Conservation (phyloP, 345 rosid species). For the Heritiera littoralis region DNA sequence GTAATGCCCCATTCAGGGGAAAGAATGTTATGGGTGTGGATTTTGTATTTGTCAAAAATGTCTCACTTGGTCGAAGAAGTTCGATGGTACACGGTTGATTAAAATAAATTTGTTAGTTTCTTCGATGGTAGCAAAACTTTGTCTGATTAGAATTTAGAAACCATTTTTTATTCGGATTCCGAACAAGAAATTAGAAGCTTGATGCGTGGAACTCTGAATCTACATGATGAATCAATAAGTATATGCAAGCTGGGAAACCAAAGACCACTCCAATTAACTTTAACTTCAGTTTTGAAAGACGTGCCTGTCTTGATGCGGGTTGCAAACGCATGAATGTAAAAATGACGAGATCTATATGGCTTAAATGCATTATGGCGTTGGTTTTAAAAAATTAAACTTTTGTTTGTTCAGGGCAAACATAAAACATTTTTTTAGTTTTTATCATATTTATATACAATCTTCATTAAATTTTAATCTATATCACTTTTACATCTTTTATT, state of each 20-base stretch:
- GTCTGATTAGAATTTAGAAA: neutral
- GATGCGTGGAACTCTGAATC: neutral
- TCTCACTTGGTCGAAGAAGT: neutral
- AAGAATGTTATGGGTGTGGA: neutral
- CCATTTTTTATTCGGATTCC: neutral
- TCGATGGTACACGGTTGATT: neutral
- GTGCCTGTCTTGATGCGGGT: neutral
- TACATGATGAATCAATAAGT: neutral
- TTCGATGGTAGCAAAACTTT: neutral
- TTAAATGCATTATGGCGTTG: neutral
- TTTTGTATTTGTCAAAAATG: neutral
- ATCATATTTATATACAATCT: no score
- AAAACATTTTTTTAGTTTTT: no score
- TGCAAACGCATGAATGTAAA: neutral
- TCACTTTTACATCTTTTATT: no score
- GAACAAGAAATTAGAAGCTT: neutral
- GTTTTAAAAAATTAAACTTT: no score
- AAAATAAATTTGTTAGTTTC: neutral
- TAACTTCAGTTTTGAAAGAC: neutral
- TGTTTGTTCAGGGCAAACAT: no score
- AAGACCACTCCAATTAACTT: neutral
- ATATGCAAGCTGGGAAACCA: neutral
- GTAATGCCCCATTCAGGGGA: neutral
- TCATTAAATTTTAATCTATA: no score
- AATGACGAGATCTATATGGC: neutral